Evolutionary conservation across 2,329 filamentous ascomycete species (phyloP).

Genomic region (Fusarium sp.): DNA sequence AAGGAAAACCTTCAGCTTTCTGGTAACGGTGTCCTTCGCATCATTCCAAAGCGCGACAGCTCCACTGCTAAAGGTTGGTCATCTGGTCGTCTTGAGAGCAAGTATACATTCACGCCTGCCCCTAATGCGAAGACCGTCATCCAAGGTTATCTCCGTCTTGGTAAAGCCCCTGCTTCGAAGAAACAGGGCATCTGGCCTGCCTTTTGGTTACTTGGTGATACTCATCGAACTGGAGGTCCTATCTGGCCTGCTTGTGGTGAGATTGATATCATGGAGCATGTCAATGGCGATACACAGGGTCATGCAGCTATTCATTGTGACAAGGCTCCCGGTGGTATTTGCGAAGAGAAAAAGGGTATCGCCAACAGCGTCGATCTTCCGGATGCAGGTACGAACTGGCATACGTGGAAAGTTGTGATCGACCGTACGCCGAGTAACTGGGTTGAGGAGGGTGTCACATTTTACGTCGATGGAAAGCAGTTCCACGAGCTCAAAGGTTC

Average conservation of each 20-base stretch:
- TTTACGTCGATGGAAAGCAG: slow-evolving; percentile 58
- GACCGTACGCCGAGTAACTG: slow-evolving; percentile 60
- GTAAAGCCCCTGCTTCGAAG: slow-evolving; percentile 33
- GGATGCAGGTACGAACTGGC: slow-evolving; percentile 51
- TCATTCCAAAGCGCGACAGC: slow-evolving; percentile 58
- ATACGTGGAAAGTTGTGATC: slow-evolving; percentile 61
- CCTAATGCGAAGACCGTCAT: slow-evolving; percentile 55
- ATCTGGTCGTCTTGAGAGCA: slow-evolving; percentile 63
- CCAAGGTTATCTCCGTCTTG: slow-evolving; percentile 58
- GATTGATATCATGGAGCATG: slow-evolving; percentile 39
- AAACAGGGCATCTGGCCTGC: slow-evolving; percentile 59
- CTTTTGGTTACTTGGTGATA: slow-evolving; percentile 44
- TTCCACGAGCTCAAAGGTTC: slow-evolving; percentile 58
- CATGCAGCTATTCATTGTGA: slow-evolving; percentile 39
- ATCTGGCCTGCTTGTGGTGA: slow-evolving; percentile 43
- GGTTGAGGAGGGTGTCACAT: slow-evolving; percentile 60
- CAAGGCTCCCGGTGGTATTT: slow-evolving; percentile 55
- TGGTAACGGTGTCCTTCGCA: slow-evolving; percentile 61
- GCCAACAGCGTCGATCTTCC: not conserved
- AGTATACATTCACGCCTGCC: slow-evolving; percentile 58
- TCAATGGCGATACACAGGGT: slow-evolving; percentile 15
- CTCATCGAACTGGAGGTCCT: slow-evolving; percentile 33
- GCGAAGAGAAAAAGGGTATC: slow-evolving; percentile 60
- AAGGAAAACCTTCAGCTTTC: slow-evolving; percentile 59
- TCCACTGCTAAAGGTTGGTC: slow-evolving; percentile 57